These are phyloP conservation scores for Wickerhamomyces subpelliculosus DNA, from an alignment of 805 yeast genomes.

Conservation along the genomic window DNA sequence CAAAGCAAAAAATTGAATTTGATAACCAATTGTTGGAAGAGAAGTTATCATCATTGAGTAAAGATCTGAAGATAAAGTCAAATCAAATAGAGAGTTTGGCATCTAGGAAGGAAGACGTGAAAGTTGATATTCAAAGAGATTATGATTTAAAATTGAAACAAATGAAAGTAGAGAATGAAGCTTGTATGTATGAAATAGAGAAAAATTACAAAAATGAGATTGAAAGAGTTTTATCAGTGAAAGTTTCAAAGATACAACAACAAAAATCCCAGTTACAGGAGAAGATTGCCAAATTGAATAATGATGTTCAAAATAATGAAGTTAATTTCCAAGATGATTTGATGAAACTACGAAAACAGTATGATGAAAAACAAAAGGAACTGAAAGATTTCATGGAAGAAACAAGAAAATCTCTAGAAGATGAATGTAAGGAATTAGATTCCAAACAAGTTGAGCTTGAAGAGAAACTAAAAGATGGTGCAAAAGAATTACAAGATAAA, in stretches of 20 bases:
- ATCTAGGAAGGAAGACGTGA: conserved; percentile 20
- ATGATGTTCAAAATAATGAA: conserved; percentile 18
- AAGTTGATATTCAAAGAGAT: conserved; percentile 13
- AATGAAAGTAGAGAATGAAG: conserved; percentile 28
- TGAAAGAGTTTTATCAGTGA: conserved; percentile 29
- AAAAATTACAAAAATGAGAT: conserved; percentile 29
- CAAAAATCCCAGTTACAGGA: conserved; percentile 21
- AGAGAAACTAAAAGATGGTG: neutral
- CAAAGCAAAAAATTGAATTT: conserved; percentile 30
- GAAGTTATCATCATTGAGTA: conserved; percentile 8
- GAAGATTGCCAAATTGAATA: conserved; percentile 25
- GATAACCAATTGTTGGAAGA: conserved; percentile 27
- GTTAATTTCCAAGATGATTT: conserved; percentile 10
- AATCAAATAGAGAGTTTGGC: conserved; percentile 24
- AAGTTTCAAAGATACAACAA: conserved; percentile 25
- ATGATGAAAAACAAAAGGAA: conserved; percentile 19
- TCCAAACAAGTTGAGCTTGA: neutral
- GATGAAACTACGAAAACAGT: conserved; percentile 15
- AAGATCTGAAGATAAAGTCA: conserved; percentile 22
- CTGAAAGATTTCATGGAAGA: conserved; percentile 20
- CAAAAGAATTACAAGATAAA: conserved; percentile 2
- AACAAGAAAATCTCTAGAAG: conserved; percentile 4
- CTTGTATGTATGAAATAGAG: conserved; percentile 27
- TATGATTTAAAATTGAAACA: conserved; percentile 28
- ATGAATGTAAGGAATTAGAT: conserved; percentile 2